Evolutionary conservation across 192 early-diverging fungal species (phyloP), one percentile per base, ranked within the genome.

Genomic region (Diversispora epigaea): DNA sequence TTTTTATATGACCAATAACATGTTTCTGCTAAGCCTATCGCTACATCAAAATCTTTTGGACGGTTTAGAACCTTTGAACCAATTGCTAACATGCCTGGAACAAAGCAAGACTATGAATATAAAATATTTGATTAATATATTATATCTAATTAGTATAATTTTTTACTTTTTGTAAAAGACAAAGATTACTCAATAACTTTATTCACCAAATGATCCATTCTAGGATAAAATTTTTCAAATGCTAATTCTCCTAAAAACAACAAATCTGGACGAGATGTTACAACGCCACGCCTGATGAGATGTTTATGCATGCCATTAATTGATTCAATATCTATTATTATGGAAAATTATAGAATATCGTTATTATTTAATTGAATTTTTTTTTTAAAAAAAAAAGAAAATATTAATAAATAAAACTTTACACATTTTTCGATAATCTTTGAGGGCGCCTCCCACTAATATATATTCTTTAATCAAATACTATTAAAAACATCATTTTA

Each of bases 391-490:
- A 32, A 32, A 32, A 32, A 32, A 32, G 25, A 32, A 32, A 32
- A 32, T 32, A 32, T 32, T 17, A 14, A 45, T 39, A 61, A 49
- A 3, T 10, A 55, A 22, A 22, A 15, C 46, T 45, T 49, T 64
- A 73, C 69, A 71, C 68, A 73, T 66, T 63, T 32, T 58, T 19
- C 40, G 45, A 56, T 46, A 63, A 8, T 54, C 55, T 25, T 67
- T 64, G 39, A 57, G 14, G 3, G 40, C 64, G 19, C 65, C 65
- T 19, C 58, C 69, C 43, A 84, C 73, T 21, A 83, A 65, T 3
- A 89, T 78, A 75, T 83, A 86, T 66, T 85, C 80, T 65, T 90
- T 89, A 46, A 88, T 77, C 44, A 90, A 65, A 64, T 90, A 90
- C 81, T 84, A 66, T 14, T 60, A 58, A 44, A 15, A 14, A 73